Base-by-base conservation (phyloP, 192 early-diverging fungal species). In the Ambispora gerdemannii region DNA sequence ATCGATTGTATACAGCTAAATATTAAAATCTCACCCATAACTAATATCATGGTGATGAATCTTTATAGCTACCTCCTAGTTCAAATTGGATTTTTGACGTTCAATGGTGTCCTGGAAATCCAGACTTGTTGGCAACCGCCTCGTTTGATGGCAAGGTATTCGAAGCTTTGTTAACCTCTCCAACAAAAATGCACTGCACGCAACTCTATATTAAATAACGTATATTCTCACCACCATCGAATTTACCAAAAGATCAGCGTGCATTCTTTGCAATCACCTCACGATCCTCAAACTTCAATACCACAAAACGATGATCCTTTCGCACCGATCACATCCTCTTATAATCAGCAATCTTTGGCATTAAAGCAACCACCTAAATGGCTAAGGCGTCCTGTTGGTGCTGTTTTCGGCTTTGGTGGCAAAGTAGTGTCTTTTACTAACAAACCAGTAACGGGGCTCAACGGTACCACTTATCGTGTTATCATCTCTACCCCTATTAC, bases 71-170 rank as follows among this genome's bases (percentile, higher is more conserved):
- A 50, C 90, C 91, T 51, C 83, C 84, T 55, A 85, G 87, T 63
- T 81, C 79, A 71, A 98, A 97, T 84, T 99, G 97, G 97, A 85
- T 89, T 11, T 98, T 97, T 78, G 94, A 98, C 71, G 94, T 93
- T 51, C 91, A 94, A 72, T 97, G 96, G 95, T 96, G 93, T 76
- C 89, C 90, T 67, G 76, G 88, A 52, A 98, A 99, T 76, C 97
- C 97, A 20, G 95, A 99, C 71, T 78, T 96, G 8, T 81, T 94
- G 50, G 88, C 88, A 30, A 88, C 90, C 30, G 88, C 94, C 6
- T 93, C 93, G 4, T 99, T 95, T 72, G 97, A 99, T 77, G 95
- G 95, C n/a, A 87, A 88, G 76, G 81, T 86, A 79, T 19, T 56
- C 19, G 32, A 19, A 22, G 28, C 31, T 31, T 31, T 1, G 49